Conservation (phyloP, 1,139 yeast species). For the Candida sanyaensis region DNA sequence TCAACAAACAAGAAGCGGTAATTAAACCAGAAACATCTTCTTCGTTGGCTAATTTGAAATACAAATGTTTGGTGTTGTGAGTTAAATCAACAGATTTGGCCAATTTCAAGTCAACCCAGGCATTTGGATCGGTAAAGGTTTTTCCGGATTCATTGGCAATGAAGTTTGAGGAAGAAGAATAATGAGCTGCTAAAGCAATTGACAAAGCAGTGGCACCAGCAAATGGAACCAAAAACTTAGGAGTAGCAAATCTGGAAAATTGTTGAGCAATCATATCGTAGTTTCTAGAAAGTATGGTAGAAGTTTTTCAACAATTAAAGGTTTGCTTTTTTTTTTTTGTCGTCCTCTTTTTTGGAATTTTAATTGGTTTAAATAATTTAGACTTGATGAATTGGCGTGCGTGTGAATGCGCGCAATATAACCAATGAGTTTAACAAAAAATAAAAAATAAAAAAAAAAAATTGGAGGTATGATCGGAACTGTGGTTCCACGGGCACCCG, state of each 20-base stretch:
- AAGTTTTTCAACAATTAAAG: background rate
- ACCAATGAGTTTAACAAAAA: background rate
- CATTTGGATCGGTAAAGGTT: constrained; percentile 67
- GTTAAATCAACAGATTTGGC: constrained; percentile 57
- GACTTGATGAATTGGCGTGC: too few relatives aligned
- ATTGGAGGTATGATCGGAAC: background rate
- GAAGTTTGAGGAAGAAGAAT: constrained; percentile 23
- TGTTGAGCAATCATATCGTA: constrained; percentile 10
- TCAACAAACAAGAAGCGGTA: constrained; percentile 76
- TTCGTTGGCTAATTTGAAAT: constrained; percentile 68
- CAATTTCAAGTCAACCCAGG: constrained; percentile 83
- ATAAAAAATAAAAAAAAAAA: background rate
- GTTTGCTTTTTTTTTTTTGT: background rate
- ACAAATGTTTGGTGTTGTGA: constrained; percentile 65
- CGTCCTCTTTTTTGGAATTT: background rate
- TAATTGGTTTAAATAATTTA: constrained; percentile 5
- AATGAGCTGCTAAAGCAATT: constrained; percentile 52
- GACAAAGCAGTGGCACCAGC: constrained; percentile 51
- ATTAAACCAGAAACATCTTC: constrained; percentile 78
- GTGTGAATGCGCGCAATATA: background rate
- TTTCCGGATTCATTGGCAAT: constrained; percentile 51
- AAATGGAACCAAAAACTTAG: constrained; percentile 36
- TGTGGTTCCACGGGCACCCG: constrained; percentile 1
- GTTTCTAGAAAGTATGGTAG: background rate
- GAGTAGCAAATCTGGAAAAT: constrained; percentile 14